Conservation (phyloP, 176 grass and related monocot genomes). For the Oryza australiensis region DNA sequence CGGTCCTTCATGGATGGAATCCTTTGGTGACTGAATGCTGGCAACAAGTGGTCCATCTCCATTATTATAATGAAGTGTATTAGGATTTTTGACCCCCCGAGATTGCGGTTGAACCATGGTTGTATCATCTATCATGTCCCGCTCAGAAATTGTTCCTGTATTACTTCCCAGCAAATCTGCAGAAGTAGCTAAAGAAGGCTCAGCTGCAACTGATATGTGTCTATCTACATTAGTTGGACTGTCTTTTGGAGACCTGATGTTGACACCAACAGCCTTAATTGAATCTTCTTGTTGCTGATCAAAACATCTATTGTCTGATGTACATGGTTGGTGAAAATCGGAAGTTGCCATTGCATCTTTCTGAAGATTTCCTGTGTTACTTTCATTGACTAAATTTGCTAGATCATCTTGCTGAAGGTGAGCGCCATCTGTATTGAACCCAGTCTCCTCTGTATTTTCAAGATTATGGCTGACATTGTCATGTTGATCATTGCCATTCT, state of each 20-base stretch:
- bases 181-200: slow-evolving; percentile 23
- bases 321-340: slow-evolving; percentile 1
- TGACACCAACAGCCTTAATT: background rate
- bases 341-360: slow-evolving; percentile 5
- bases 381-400: slow-evolving; percentile 15
- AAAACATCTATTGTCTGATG: background rate
- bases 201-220: slow-evolving; percentile 9
- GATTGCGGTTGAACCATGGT: slow-evolving; percentile 25
- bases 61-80: background rate
- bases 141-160: background rate
- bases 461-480: slow-evolving; percentile 1
- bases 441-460: slow-evolving; percentile 28
- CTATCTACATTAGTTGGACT: slow-evolving; percentile 23
- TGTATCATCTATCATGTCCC: slow-evolving; percentile 1
- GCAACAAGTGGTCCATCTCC: slow-evolving; percentile 5
- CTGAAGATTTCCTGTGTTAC: slow-evolving; percentile 16
- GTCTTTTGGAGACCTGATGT: slow-evolving; percentile 5
- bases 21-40: slow-evolving; percentile 24
- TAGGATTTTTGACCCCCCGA: slow-evolving; percentile 11
- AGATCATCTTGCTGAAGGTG: slow-evolving; percentile 32
- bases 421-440: slow-evolving; percentile 12
- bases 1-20: slow-evolving; percentile 25
- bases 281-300: slow-evolving; percentile 16
- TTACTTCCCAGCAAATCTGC: slow-evolving; percentile 20
- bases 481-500: slow-evolving; percentile 8